These are phyloP conservation scores for Cicer bijugum DNA, from an alignment of 306 rosid species.

Conservation along the genomic window DNA sequence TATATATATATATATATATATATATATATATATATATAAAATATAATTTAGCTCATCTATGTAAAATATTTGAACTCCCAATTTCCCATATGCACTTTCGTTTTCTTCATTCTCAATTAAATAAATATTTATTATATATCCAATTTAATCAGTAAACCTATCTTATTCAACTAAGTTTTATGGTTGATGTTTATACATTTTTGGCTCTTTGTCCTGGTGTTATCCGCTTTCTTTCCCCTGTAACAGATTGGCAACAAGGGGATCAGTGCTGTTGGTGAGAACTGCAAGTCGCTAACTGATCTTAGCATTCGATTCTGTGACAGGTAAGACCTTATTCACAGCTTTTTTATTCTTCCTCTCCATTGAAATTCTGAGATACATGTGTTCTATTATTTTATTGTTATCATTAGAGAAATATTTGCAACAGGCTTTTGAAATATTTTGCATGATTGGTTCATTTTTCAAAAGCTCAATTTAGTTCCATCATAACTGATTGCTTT, in stretches of 20 bases:
- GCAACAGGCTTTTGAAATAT: neutral
- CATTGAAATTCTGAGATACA: conserved; percentile 24
- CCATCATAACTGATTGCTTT: neutral
- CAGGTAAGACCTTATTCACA: conserved; percentile 59
- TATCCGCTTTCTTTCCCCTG: conserved; percentile 17
- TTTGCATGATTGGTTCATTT: conserved; percentile 6
- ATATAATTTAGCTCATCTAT: neutral
- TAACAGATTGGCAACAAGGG: conserved; percentile 83
- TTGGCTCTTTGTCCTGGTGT: conserved; percentile 8
- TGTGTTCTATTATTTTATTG: conserved; percentile 7
- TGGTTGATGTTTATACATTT: conserved; percentile 2
- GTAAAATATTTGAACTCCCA: neutral
- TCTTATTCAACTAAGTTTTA: conserved; percentile 26
- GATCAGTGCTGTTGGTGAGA: conserved; percentile 76
- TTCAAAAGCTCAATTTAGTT: neutral
- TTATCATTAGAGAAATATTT: neutral
- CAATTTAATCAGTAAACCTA: neutral
- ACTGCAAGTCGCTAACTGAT: conserved; percentile 73
- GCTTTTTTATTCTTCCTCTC: conserved; percentile 22
- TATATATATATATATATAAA: no score
- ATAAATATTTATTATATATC: conserved; percentile 10
- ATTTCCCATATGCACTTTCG: neutral
- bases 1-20: no score
- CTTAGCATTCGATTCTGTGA: conserved; percentile 94
- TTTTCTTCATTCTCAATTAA: neutral